Evolutionary conservation across 2,329 filamentous ascomycete genomes (phyloP), one percentile per base, ranked within the genome.

Genomic region (Cryphonectria naterciae): DNA sequence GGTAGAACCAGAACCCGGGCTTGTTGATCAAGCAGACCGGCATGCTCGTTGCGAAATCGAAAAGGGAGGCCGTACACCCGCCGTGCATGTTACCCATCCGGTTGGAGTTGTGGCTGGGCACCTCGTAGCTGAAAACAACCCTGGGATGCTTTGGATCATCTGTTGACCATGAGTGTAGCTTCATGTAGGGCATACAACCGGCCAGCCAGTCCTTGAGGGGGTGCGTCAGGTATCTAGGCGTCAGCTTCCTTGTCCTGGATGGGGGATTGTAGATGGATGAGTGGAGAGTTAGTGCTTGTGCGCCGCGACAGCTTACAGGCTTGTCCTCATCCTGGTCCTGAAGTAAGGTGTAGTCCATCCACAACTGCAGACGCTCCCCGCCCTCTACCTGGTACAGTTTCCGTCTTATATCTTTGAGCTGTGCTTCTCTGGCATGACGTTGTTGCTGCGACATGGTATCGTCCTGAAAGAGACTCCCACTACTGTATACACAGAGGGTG

Each of bases 41-140:
- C 25, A 88, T 78, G 3, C 88, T 88, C 0, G 92, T 93, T 75
- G 88, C 85, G 70, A 87, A 81, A 80, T 94, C 92, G 74, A 93
- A 90, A 4, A 94, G 80, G 0, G 90, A 90, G 2, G 92, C 87
- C 0, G 88, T 84, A 73, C 88, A 90, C 25, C 89, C 89, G 68
- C 88, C 89, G 76, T 91, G 89, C 68, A 91, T 80, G 79, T 86
- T 90, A 37, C 79, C 78, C 19, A 85, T 70, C 7, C 83, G 79
- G 78, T 91, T 91, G 78, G 82, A 84, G 80, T 91, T 85, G 4
- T 80, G 74, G 0, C 80, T 78, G 69, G 85, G 83, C 37, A 88
- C 84, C 2, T 81, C 85, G 78, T 85, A 87, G 71, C 64, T 67
- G 56, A 72, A 68, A 5, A 67, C 58, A 17, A 52, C 66, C 28